Base-by-base conservation (phyloP, 1,139 yeast species). In the Zygosaccharomyces pseudobailii region DNA sequence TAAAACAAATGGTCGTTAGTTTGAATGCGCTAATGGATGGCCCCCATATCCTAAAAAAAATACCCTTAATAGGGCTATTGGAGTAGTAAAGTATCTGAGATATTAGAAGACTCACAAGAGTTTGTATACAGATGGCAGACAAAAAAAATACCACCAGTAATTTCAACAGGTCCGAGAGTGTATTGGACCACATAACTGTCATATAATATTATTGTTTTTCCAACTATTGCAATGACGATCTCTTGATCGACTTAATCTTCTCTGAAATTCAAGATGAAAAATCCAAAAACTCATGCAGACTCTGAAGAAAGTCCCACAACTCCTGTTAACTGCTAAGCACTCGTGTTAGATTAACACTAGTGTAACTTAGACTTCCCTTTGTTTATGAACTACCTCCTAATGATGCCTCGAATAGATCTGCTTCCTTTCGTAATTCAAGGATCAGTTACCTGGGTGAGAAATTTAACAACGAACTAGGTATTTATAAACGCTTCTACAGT, bases 41-140 rank as follows among this genome's bases (percentile, higher is more conserved):
- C 4, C 59, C 59, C n/a, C 56, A 45, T 6, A 57, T 43, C 9
- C 55, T 53, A 31, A 52, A 51, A 9, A 56, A 53, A 34, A 47
- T 46, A 7, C 30, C 30, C 39, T 36, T 42, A 19, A 41, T 37
- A 13, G 45, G 46, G 22, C 20, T 9, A n/a, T 33, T 33, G 19
- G 10, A 13, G 5, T 20, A 27, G 17, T 13, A 19, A 19, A 38
- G 23, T 8, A 43, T 20, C 36, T 27, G 32, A 9, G 48, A 28
- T 10, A 42, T 25, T 6, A 36, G 4, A 7, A 22, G 7, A 40
- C 43, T 43, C 22, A 46, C 10, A 27, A 46, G 23, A 40, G 35
- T 36, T 17, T 46, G 46, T n/a, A 33, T 17, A 8, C 38, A 10
- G 21, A 43, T 17, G 6, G 30, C 6, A 13, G 41, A 32, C 6